Conservation (phyloP, 2,329 filamentous ascomycete species). For the Botrytis tulipae region DNA sequence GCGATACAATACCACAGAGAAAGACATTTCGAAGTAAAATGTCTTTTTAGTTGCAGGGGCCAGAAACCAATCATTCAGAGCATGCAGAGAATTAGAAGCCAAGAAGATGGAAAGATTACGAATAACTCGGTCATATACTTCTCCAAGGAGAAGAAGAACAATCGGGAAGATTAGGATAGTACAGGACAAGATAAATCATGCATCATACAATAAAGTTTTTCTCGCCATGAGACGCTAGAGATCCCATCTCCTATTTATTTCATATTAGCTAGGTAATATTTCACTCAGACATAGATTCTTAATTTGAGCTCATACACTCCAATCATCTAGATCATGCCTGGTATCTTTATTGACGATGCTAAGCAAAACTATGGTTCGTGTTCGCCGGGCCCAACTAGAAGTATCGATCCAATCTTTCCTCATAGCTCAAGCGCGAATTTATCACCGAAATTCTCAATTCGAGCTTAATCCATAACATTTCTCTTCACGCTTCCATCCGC, state of each 20-base stretch:
- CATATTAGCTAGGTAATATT: neutral
- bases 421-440: no score
- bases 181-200: neutral
- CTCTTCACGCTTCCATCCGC: no score
- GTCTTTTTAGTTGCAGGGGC: neutral
- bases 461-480: no score
- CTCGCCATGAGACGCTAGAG: no score
- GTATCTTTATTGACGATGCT: no score
- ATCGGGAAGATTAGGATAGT: neutral
- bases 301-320: no score
- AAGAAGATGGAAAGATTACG: neutral
- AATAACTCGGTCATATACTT: neutral
- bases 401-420: no score
- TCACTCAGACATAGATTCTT: no score
- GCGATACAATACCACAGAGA: neutral
- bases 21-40: neutral
- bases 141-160: neutral
- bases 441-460: no score
- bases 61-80: neutral
- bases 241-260: neutral
- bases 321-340: no score
- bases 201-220: neutral
- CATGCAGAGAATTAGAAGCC: neutral
- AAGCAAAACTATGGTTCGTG: no score
- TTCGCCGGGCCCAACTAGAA: no score